These are phyloP conservation scores for Stachybotrys echinatus DNA, from an alignment of 2,329 filamentous ascomycete species.

Conservation along the genomic window DNA sequence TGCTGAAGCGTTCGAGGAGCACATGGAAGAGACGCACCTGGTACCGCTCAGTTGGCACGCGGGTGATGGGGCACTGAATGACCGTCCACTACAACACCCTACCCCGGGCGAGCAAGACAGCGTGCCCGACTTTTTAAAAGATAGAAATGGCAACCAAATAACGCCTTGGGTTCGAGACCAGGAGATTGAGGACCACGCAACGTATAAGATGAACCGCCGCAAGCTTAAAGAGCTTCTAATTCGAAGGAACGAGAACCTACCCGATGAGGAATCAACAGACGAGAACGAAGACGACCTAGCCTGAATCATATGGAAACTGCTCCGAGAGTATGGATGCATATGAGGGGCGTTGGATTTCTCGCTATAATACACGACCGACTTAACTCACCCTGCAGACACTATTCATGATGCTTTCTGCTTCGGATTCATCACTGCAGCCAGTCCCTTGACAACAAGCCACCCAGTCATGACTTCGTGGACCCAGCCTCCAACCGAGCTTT, in stretches of 20 bases:
- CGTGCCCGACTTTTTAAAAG: conserved; percentile 46
- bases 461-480: conserved; percentile 20
- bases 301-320: background rate
- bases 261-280: conserved; percentile 30
- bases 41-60: conserved; percentile 49
- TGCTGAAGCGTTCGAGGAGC: conserved; percentile 34
- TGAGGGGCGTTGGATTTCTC: no score
- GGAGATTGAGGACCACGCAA: conserved; percentile 40
- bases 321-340: no score
- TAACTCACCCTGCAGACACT: background rate
- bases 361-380: background rate
- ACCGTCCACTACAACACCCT: conserved; percentile 8
- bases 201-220: conserved; percentile 37
- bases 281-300: conserved; percentile 7
- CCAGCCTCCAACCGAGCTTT: conserved; percentile 20
- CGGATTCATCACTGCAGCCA: conserved; percentile 5
- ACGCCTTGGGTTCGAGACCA: conserved; percentile 53
- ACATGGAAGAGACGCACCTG: conserved; percentile 51
- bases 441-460: conserved; percentile 21
- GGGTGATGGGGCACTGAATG: conserved; percentile 53
- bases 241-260: conserved; percentile 40
- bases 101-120: conserved; percentile 19
- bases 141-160: conserved; percentile 47
- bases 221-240: conserved; percentile 37
- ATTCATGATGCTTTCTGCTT: background rate